These are phyloP conservation scores for Capsaspora owczarzaki DNA, from an alignment of 78 protist species.

Conservation along the genomic window DNA sequence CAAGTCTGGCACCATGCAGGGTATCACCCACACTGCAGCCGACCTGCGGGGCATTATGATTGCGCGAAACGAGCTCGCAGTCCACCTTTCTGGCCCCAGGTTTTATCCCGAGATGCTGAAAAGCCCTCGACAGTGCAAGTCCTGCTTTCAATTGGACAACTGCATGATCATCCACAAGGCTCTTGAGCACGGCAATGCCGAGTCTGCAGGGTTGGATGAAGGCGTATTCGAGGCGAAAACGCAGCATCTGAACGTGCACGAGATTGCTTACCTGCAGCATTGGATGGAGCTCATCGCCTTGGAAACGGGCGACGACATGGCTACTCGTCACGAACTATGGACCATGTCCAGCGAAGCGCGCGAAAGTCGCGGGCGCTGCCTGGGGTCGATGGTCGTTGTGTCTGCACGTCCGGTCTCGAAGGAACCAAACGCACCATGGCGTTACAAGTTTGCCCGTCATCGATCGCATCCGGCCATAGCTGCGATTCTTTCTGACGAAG, in stretches of 20 bases:
- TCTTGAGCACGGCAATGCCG: constrained; percentile 7
- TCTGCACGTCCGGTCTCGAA: too few relatives aligned
- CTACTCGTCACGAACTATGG: background rate
- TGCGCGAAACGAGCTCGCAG: constrained; percentile 16
- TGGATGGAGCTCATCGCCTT: constrained; percentile 12
- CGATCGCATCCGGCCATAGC: too few relatives aligned
- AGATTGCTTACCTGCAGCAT: constrained; percentile 11
- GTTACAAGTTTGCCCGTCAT: too few relatives aligned
- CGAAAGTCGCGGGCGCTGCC: constrained; percentile 7
- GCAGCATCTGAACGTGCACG: constrained; percentile 12
- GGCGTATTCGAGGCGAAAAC: background rate
- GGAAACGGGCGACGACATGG: constrained; percentile 5
- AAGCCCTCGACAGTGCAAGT: background rate
- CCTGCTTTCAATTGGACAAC: background rate
- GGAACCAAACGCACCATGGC: too few relatives aligned
- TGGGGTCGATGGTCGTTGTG: background rate
- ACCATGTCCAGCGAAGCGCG: background rate
- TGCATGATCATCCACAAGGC: constrained; percentile 1
- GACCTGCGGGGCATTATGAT: background rate
- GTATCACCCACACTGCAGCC: background rate
- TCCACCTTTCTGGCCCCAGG: background rate
- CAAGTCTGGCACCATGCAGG: background rate
- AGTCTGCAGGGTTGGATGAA: background rate
- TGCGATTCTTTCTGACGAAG: too few relatives aligned
- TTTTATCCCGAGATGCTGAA: background rate